phyloP scores from a whole-genome alignment of 2,329 filamentous ascomycete genomes.

The Trichophyton rubrum region DNA sequence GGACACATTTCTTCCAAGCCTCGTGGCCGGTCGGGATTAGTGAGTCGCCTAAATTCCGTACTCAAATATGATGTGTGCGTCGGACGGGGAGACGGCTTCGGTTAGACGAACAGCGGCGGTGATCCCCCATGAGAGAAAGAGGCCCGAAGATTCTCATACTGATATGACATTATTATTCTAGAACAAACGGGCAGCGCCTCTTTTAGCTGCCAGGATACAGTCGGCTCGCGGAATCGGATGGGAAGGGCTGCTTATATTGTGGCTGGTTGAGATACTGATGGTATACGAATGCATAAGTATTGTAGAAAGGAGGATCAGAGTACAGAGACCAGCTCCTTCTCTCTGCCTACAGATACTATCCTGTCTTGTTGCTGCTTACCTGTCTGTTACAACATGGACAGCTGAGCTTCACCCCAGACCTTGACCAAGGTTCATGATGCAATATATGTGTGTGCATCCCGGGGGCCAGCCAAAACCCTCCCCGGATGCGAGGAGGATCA shows the following conservation, averaged over 20 bases:
- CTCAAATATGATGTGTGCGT: neutral
- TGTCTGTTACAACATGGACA: neutral
- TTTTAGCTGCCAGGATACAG: neutral
- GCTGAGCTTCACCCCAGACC: neutral
- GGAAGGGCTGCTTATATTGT: neutral
- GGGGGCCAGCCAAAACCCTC: neutral
- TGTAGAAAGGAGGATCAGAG: neutral
- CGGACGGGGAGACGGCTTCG: neutral
- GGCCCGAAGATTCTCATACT: neutral
- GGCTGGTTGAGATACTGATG: neutral
- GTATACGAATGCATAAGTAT: neutral
- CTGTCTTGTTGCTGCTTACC: neutral
- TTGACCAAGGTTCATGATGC: neutral
- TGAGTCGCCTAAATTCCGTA: neutral
- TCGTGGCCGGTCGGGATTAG: conserved; percentile 2
- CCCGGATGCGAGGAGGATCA: neutral
- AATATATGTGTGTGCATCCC: neutral
- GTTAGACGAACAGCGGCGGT: neutral
- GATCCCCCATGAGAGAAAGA: neutral
- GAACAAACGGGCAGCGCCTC: neutral
- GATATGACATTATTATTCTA: neutral
- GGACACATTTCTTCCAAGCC: neutral
- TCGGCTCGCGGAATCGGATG: neutral
- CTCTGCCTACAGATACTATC: too few relatives aligned
- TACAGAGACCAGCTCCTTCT: neutral